Percentiles rank a stretch among this genome's conserved stretches.
Conservation (phyloP, 352 stramenopile species). For the Halophytophthora batemanensis region DNA sequence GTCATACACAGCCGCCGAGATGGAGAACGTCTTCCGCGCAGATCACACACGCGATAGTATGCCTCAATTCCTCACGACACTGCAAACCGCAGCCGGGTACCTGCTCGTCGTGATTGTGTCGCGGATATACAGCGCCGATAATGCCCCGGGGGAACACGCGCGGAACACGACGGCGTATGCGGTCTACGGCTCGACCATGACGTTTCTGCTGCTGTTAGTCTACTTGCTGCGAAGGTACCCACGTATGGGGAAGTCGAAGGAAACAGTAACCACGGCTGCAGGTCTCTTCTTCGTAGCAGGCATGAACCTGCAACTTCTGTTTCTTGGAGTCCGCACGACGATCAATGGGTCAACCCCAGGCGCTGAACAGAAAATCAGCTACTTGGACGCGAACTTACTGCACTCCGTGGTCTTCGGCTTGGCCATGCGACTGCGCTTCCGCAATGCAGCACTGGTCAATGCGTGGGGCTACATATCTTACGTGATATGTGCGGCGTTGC, state of each 20-base stretch:
- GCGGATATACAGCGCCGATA: conserved; percentile 35
- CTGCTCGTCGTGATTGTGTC: conserved; percentile 38
- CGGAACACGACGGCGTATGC: conserved; percentile 31
- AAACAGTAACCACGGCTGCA: conserved; percentile 22
- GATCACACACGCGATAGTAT: conserved; percentile 52
- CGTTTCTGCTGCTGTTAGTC: conserved; percentile 20
- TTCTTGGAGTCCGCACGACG: conserved; percentile 2
- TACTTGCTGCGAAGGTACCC: conserved; percentile 33
- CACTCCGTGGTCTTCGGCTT: conserved; percentile 56
- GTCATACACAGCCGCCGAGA: conserved; percentile 40
- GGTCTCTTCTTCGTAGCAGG: conserved; percentile 35
- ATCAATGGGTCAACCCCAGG: conserved; percentile 4
- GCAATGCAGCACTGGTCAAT: conserved; percentile 48
- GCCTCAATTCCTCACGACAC: conserved; percentile 43
- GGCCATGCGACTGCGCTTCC: conserved; percentile 54
- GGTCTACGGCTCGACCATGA: conserved; percentile 30
- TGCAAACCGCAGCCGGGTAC: conserved; percentile 32
- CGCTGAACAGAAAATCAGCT: conserved; percentile 15
- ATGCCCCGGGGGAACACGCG: conserved; percentile 3
- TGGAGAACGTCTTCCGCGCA: conserved; percentile 49
- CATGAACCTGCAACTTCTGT: conserved; percentile 43
- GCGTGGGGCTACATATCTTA: conserved; percentile 35
- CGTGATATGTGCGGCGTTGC: conserved; percentile 18
- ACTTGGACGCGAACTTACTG: conserved; percentile 52
- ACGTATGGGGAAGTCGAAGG: conserved; percentile 32